Base-by-base conservation (phyloP, 305 asterid genomes). In the Euphrasia arctica region DNA sequence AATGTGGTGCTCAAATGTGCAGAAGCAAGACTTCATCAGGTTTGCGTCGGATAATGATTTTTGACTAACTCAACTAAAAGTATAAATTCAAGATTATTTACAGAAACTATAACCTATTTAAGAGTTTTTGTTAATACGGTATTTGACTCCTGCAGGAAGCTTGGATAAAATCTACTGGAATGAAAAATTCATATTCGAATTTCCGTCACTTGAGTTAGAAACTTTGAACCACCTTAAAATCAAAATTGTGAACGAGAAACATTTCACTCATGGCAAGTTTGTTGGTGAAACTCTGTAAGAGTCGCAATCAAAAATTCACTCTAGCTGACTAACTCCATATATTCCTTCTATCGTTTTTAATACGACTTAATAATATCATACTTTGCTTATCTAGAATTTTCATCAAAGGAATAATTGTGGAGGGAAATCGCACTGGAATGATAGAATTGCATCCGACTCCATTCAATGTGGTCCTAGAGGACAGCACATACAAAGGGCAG, bases 281-380 rank as follows among this genome's bases (percentile, higher is more conserved):
- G 83, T 83, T 1, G 96, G 96, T 32, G 82, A 89, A 79, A 89
- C 96, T 31, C 70, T 57, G 96, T 81, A 79, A 80, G 57, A 6
- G 6, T 41, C 31, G 47, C 47, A 31, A 62, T 14, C 0, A 3
- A n/a, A 52, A 43, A 1, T 45, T 31, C 6, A 8, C 60, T 34
- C 8, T 31, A 31, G 34, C 34, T 18, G 22, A 18, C 22, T 18
- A 18, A 18, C 22, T 58, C 22, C n/a, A 39, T 48, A 55, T 70
- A 9, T 12, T 75, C 18, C 1, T 59, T 47, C 42, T 13, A 56
- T 12, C 54, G 0, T 22, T 54, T 14, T 56, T 22, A n/a, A 13
- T 62, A 39, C 9, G 43, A 39, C 43, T 39, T 39, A 2, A 39
- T 7, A 39, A 7, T 39, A 39, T 1, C 43, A 39, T 39, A 0